Percentiles rank a stretch among this genome's conserved stretches.
These are phyloP conservation scores for Curvularia eragrostidis DNA, from an alignment of 2,329 filamentous ascomycete genomes.

Conservation along the genomic window DNA sequence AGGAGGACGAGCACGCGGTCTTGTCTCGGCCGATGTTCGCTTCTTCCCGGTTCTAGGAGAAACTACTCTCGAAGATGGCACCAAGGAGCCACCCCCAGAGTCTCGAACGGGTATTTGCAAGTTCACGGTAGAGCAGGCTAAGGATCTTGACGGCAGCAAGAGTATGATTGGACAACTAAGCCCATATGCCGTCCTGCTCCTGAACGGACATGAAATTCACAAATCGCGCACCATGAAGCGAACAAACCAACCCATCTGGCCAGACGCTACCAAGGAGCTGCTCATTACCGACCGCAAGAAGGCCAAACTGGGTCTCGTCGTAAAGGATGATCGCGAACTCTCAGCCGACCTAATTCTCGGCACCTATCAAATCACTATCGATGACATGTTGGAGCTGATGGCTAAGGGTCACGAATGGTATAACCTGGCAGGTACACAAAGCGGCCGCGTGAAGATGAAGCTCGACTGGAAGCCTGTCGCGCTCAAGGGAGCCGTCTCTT, in stretches of 20 bases:
- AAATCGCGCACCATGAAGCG: conserved; percentile 91
- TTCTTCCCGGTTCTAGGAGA: conserved; percentile 93
- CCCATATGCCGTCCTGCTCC: conserved; percentile 84
- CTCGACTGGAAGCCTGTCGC: conserved; percentile 96
- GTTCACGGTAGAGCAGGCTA: conserved; percentile 93
- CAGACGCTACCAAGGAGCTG: conserved; percentile 90
- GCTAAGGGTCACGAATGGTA: conserved; percentile 97
- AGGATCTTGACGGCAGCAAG: conserved; percentile 91
- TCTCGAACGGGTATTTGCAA: conserved; percentile 92
- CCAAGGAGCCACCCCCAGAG: conserved; percentile 79
- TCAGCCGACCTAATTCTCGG: conserved; percentile 82
- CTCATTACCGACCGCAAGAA: conserved; percentile 92
- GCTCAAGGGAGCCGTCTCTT: conserved; percentile 76
- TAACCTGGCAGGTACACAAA: conserved; percentile 79
- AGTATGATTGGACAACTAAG: conserved; percentile 90
- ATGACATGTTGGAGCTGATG: conserved; percentile 90
- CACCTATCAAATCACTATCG: conserved; percentile 92
- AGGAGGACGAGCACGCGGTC: conserved; percentile 82
- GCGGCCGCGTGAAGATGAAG: conserved; percentile 86
- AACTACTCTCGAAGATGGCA: conserved; percentile 75
- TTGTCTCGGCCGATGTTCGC: conserved; percentile 80
- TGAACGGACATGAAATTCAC: conserved; percentile 92
- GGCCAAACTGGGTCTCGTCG: conserved; percentile 86
- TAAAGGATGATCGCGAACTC: conserved; percentile 95
- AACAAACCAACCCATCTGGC: conserved; percentile 97